Evolutionary conservation across 1,284 basidiomycete species (phyloP).

Genomic region (Vanrija pseudolonga): DNA sequence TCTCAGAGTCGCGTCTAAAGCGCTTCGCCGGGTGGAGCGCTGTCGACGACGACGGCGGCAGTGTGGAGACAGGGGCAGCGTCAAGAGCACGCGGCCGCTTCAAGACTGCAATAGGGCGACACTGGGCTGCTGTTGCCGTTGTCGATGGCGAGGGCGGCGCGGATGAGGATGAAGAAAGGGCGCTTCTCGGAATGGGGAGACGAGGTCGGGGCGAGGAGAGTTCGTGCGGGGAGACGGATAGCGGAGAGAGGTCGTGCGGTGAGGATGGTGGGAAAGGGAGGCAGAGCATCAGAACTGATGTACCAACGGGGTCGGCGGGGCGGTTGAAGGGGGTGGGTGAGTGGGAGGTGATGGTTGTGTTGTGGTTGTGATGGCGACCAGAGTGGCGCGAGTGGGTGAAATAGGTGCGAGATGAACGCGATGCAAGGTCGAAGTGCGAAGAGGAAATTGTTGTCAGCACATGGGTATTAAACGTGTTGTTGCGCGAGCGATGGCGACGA

Average conservation of each 20-base stretch:
- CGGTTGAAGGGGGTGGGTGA: not conserved
- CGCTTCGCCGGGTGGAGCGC: too few relatives aligned
- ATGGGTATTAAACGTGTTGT: too few relatives aligned
- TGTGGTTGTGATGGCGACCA: not conserved
- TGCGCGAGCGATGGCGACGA: too few relatives aligned
- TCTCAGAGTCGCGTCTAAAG: too few relatives aligned
- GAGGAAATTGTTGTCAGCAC: not conserved
- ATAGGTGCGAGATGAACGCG: not conserved
- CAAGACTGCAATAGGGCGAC: too few relatives aligned
- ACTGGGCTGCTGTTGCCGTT: not conserved
- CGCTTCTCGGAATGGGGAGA: not conserved
- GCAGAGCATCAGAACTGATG: conserved; percentile 9
- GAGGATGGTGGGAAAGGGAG: not conserved
- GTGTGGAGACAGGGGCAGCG: too few relatives aligned
- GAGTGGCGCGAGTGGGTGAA: not conserved
- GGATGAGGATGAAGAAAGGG: not conserved
- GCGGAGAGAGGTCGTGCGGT: conserved; percentile 2
- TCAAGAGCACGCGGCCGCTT: too few relatives aligned
- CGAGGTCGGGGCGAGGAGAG: not conserved
- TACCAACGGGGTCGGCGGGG: too few relatives aligned
- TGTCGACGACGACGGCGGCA: too few relatives aligned
- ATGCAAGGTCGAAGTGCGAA: not conserved
- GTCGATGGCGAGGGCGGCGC: not conserved
- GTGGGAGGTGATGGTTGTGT: not conserved
- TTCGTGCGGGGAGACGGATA: not conserved